These are phyloP conservation scores for Neurospora sp. DNA, from an alignment of 495 filamentous ascomycete species.

Conservation along the genomic window DNA sequence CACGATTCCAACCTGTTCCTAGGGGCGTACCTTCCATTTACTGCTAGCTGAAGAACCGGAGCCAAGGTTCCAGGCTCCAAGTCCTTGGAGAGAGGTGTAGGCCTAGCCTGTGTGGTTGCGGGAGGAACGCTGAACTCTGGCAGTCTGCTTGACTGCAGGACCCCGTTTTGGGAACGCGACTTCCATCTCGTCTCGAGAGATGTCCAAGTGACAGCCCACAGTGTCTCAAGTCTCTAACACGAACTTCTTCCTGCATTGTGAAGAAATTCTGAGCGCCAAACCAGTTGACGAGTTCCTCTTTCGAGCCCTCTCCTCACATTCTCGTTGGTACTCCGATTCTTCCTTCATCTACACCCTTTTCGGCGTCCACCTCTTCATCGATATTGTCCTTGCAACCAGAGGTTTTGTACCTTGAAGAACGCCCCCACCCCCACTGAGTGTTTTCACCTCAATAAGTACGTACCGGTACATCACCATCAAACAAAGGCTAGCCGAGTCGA, in stretches of 20 bases:
- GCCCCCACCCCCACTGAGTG: neutral
- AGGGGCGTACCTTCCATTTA: neutral
- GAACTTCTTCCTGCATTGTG: neutral
- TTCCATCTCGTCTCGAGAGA: neutral
- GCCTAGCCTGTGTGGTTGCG: neutral
- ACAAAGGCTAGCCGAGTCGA: neutral
- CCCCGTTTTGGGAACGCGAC: neutral
- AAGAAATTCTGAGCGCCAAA: neutral
- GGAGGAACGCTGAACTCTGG: neutral
- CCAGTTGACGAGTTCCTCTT: neutral
- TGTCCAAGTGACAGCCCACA: neutral
- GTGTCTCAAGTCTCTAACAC: neutral
- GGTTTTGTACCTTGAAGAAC: neutral
- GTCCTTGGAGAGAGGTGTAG: neutral
- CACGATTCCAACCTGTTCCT: neutral
- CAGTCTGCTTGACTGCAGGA: neutral
- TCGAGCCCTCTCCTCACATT: neutral
- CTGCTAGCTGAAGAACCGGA: neutral
- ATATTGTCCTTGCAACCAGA: neutral
- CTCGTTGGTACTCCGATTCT: neutral
- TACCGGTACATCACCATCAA: neutral
- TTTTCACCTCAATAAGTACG: neutral
- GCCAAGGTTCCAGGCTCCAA: neutral
- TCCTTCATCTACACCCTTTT: neutral
- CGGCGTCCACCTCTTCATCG: neutral